phyloP scores from a whole-genome alignment of 768 basidiomycete species.

The Cystofilobasidium bisporidii region DNA sequence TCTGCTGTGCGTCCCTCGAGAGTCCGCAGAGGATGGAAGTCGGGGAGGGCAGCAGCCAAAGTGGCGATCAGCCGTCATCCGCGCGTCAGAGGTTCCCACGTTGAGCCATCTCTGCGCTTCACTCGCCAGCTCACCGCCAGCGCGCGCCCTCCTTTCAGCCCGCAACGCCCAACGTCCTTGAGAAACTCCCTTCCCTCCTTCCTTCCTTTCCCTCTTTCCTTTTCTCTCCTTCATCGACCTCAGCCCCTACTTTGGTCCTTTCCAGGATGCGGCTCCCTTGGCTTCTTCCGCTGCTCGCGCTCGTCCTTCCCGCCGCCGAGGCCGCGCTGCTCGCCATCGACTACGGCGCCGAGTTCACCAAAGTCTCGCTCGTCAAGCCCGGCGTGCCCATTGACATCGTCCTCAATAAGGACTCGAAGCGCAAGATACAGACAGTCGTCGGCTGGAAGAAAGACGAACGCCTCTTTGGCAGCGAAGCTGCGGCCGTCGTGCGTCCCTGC shows the following conservation, averaged over 20 bases:
- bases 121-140: too few relatives aligned
- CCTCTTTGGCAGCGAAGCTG: constrained; percentile 79
- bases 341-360: constrained; percentile 97
- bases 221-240: not conserved
- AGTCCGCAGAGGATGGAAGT: too few relatives aligned
- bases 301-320: constrained; percentile 32
- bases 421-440: constrained; percentile 83
- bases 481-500: constrained; percentile 59
- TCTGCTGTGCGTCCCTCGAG: too few relatives aligned
- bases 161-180: too few relatives aligned
- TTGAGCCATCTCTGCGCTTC: not conserved
- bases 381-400: constrained; percentile 92
- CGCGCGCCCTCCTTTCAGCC: too few relatives aligned
- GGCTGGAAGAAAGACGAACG: constrained; percentile 83
- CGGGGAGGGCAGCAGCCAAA: too few relatives aligned
- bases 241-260: not conserved
- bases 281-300: constrained; percentile 22
- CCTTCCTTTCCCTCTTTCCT: not conserved
- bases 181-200: too few relatives aligned
- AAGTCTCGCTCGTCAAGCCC: constrained; percentile 88
- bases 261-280: constrained; percentile 28
- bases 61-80: too few relatives aligned
- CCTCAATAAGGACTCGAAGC: constrained; percentile 90
- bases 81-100: too few relatives aligned
- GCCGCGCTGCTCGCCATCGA: constrained; percentile 88